Conservation (phyloP, 2,329 filamentous ascomycete species). For the Sphaerulina vaccinii region DNA sequence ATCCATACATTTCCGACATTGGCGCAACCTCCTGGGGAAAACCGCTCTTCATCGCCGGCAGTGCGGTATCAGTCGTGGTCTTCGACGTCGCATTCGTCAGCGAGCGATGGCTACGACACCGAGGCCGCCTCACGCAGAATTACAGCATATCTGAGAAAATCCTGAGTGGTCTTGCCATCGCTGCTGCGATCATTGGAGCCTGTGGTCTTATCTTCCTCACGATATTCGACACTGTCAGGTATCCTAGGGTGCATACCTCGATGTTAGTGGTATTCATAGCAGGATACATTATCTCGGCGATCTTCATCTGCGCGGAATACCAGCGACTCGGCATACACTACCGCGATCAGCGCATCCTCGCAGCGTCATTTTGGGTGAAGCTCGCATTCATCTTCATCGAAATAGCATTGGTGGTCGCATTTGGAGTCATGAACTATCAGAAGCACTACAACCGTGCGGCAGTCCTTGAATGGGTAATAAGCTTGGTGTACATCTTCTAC, state of each 20-base stretch:
- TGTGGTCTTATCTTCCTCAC: slow-evolving; percentile 77
- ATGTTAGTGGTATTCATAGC: slow-evolving; percentile 81
- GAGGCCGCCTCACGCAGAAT: slow-evolving; percentile 75
- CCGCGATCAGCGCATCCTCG: slow-evolving; percentile 70
- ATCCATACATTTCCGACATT: slow-evolving; percentile 59
- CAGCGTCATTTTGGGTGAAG: slow-evolving; percentile 83
- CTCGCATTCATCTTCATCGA: slow-evolving; percentile 80
- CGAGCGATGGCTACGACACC: slow-evolving; percentile 83
- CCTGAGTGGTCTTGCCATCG: slow-evolving; percentile 59
- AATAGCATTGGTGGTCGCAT: slow-evolving; percentile 68
- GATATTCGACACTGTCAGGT: slow-evolving; percentile 77
- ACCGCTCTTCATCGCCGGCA: slow-evolving; percentile 75
- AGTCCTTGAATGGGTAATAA: slow-evolving; percentile 74
- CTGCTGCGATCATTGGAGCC: slow-evolving; percentile 72
- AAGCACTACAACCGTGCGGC: slow-evolving; percentile 64
- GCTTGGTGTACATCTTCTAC: slow-evolving; percentile 85
- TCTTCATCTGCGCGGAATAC: slow-evolving; percentile 90
- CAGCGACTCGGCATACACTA: slow-evolving; percentile 79
- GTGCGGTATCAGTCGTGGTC: slow-evolving; percentile 68
- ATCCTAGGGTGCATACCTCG: slow-evolving; percentile 67
- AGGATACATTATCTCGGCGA: slow-evolving; percentile 79
- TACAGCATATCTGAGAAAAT: slow-evolving; percentile 62
- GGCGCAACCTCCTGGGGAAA: slow-evolving; percentile 61
- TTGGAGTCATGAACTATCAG: slow-evolving; percentile 52
- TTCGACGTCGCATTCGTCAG: slow-evolving; percentile 77